Evolutionary conservation across 2,329 filamentous ascomycete genomes (phyloP), one percentile per base, ranked within the genome.

Genomic region (Epichloe brachyelytri): DNA sequence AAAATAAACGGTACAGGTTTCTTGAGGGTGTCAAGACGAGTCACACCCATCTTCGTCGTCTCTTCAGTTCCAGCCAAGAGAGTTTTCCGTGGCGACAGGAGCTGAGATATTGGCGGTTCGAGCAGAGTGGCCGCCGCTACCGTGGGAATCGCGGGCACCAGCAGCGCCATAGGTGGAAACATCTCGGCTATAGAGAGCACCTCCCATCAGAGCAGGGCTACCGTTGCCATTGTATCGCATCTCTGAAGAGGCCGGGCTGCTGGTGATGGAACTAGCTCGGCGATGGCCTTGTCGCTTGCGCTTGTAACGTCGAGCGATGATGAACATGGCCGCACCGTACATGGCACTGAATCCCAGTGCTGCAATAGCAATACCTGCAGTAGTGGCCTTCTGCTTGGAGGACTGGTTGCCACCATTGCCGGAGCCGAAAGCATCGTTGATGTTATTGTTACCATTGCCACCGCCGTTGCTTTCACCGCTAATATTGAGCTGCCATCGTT

Each of bases 301-400:
- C 76, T 90, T 88, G 77, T 95, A 95, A 54, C 90, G 80, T 55
- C 89, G 83, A 47, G 90, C 90, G 58, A 95, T 81, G 62, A 93
- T 83, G 72, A 95, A 91, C 90, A 96, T 95, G 65, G 88, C 89
- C 12, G 86, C 87, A 62, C 89, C 90, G 59, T 95, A 95, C n/a
- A 88, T 83, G 48, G 83, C 85, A 41, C 87, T 88, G 62, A 89
- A 83, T 43, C 79, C 78, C 34, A 90, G 80, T 26, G 87, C 85
- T 60, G 87, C 88, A 20, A 88, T 76, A 51, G 85, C 87, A 61
- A 95, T 82, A 57, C 79, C 81, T 22, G 78, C 79, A 1, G 78
- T 82, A 36, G 81, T 83, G 41, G 79, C 81, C 60, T 73, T 73
- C 61, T 79, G 72, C 55, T 79, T 78, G 44, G 83, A 72, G 5